These are phyloP conservation scores for Cercospora sojina DNA, from an alignment of 2,329 filamentous ascomycete species.

Conservation along the genomic window DNA sequence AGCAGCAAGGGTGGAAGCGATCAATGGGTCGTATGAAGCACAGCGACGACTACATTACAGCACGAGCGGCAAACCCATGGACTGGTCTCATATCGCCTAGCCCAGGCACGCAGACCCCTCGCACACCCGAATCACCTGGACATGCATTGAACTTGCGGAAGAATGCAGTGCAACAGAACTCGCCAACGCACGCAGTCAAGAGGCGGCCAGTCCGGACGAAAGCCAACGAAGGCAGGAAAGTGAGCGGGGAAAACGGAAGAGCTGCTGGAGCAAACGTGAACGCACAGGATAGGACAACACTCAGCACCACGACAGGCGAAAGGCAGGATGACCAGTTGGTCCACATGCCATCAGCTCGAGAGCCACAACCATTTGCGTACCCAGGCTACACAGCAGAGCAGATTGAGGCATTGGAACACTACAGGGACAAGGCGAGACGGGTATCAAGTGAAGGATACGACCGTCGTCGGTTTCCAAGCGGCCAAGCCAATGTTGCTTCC, in stretches of 20 bases:
- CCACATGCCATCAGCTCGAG: slow-evolving; percentile 38
- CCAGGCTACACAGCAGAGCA: slow-evolving; percentile 34
- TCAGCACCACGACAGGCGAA: not conserved
- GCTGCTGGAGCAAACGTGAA: not conserved
- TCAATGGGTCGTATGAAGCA: slow-evolving; percentile 36
- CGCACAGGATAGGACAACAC: not conserved
- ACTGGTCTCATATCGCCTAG: slow-evolving; percentile 39
- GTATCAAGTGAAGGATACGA: slow-evolving; percentile 33
- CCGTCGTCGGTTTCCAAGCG: slow-evolving; percentile 18
- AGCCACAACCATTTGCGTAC: slow-evolving; percentile 38
- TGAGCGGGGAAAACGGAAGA: slow-evolving; percentile 20
- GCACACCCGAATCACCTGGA: slow-evolving; percentile 34
- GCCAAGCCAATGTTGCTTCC: not conserved
- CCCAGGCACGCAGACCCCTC: slow-evolving; percentile 29
- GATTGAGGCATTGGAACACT: slow-evolving; percentile 36
- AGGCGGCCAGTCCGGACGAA: slow-evolving; percentile 23
- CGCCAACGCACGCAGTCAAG: slow-evolving; percentile 23
- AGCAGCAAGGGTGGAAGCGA: slow-evolving; percentile 9
- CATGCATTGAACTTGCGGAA: slow-evolving; percentile 32
- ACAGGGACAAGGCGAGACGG: slow-evolving; percentile 31
- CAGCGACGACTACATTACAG: slow-evolving; percentile 41
- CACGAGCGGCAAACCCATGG: slow-evolving; percentile 37
- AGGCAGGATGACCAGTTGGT: slow-evolving; percentile 33
- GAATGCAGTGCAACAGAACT: slow-evolving; percentile 16
- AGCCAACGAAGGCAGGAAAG: slow-evolving; percentile 33